Evolutionary conservation across 495 filamentous ascomycete genomes (phyloP).

Genomic region (Lindgomyces ingoldianus): DNA sequence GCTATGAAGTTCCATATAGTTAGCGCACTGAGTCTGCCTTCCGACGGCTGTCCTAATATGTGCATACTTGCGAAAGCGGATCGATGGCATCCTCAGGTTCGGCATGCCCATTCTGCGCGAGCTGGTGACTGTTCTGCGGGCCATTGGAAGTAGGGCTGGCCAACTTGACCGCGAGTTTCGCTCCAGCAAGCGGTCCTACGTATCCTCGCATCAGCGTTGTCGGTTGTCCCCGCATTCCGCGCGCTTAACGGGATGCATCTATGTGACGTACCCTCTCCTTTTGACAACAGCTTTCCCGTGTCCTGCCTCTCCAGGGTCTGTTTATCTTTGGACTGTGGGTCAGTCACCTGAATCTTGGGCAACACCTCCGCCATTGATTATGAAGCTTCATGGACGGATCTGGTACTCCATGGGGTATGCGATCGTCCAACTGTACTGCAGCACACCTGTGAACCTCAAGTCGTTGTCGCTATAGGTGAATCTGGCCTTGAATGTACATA

Average conservation of each 20-base stretch:
- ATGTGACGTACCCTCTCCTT: constrained; percentile 33
- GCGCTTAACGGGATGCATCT: background rate
- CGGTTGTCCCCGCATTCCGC: background rate
- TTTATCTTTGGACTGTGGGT: constrained; percentile 42
- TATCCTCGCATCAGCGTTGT: constrained; percentile 1
- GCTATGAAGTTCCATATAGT: constrained; percentile 65
- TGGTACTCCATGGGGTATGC: constrained; percentile 20
- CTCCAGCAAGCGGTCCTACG: constrained; percentile 22
- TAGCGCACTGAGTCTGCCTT: constrained; percentile 4
- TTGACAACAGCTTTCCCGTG: constrained; percentile 23
- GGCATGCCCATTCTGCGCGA: constrained; percentile 17
- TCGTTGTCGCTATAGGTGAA: background rate
- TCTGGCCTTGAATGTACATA: background rate
- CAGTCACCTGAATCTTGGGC: constrained; percentile 49
- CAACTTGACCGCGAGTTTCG: constrained; percentile 26
- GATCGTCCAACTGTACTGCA: background rate
- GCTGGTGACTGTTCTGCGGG: constrained; percentile 1
- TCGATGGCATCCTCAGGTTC: constrained; percentile 36
- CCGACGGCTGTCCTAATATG: background rate
- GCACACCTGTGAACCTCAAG: background rate
- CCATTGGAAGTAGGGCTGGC: constrained; percentile 16
- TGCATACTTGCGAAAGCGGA: constrained; percentile 41
- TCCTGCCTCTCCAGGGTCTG: constrained; percentile 28
- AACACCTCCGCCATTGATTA: constrained; percentile 48
- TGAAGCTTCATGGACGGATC: constrained; percentile 36